Base-by-base conservation (phyloP, 2,329 filamentous ascomycete genomes). In the Cercospora sojina region DNA sequence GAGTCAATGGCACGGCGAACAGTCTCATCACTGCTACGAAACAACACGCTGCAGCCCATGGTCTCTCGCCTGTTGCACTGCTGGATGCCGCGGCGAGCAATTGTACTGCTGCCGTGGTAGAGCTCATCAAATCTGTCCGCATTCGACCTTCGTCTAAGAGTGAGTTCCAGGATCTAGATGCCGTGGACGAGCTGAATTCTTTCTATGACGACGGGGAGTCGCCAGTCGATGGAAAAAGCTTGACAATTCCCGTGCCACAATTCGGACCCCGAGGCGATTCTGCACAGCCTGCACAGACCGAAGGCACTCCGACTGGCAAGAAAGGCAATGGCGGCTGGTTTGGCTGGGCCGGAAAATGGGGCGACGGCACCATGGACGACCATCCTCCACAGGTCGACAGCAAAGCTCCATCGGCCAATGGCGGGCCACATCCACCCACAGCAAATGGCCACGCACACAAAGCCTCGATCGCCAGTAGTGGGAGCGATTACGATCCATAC, bases 11-110 rank as follows among this genome's bases (percentile, higher is more conserved):
- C 2, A 96, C 94, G 1, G 93, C 95, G 58, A 98, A 98, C 83
- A 95, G 94, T 75, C 84, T 99, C 65, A 97, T 98, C 74, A 98
- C 94, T 2, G 92, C 94, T 1, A 90, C 92, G 35, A 97, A 96
- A 81, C 97, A 97, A 76, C 97, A 95, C 78, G 90, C 91, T 35
- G 86, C 87, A 10, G 89, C 92, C 0, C 88, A 87, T 20, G 95
- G 95, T 31, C 86, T 99, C 32, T 94, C 92, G 1, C 95, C 95
- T 0, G 90, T 99, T n/a, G 96, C 92, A 5, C 81, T 99, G 3
- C 83, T 99, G 23, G 95, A 99, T 78, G 95, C 94, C 3, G 94
- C 95, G 2, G 93, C 94, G 7, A 95, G 92, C 25, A 93, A 99
- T 79, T 84, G 98, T 38, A 92, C 92, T 1, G 88, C 91, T 4